Evolutionary conservation across 2,329 filamentous ascomycete species (phyloP).

Genomic region (Meredithiella fracta): DNA sequence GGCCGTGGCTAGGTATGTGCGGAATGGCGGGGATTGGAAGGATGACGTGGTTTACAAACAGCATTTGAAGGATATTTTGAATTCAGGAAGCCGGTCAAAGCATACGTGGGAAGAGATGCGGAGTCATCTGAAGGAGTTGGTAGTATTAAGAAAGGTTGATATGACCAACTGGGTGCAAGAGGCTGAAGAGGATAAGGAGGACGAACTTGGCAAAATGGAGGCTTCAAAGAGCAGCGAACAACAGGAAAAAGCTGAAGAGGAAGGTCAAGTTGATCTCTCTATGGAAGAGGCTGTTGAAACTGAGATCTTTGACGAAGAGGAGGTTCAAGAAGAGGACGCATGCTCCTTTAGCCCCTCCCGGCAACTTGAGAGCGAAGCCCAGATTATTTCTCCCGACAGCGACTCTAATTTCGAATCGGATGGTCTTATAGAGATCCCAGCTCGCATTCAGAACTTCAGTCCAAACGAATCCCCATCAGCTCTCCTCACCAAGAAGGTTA

Average conservation of each 20-base stretch:
- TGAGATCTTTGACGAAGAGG: not conserved
- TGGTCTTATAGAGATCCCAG: too few relatives aligned
- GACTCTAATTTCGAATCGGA: too few relatives aligned
- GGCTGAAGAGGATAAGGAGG: not conserved
- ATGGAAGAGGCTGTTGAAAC: not conserved
- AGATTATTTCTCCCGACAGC: too few relatives aligned
- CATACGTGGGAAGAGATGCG: constrained; percentile 9
- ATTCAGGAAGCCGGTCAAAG: not conserved
- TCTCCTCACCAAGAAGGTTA: too few relatives aligned
- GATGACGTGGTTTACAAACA: constrained; percentile 11
- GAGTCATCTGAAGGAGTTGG: constrained; percentile 11
- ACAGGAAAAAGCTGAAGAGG: not conserved
- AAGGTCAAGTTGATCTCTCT: not conserved
- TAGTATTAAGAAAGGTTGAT: constrained; percentile 7
- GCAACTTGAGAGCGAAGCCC: not conserved
- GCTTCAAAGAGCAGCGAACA: not conserved
- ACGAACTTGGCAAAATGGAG: too few relatives aligned
- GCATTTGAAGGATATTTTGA: not conserved
- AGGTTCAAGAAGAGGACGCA: not conserved
- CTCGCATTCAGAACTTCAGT: too few relatives aligned
- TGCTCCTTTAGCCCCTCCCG: not conserved
- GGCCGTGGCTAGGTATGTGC: constrained; percentile 10
- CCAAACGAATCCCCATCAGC: too few relatives aligned
- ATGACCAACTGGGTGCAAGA: constrained; percentile 12
- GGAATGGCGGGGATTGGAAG: constrained; percentile 15